Percentiles rank a stretch among this genome's conserved stretches.
Evolutionary conservation across 768 basidiomycete genomes (phyloP).

Genomic region (Leccinum variicolor): DNA sequence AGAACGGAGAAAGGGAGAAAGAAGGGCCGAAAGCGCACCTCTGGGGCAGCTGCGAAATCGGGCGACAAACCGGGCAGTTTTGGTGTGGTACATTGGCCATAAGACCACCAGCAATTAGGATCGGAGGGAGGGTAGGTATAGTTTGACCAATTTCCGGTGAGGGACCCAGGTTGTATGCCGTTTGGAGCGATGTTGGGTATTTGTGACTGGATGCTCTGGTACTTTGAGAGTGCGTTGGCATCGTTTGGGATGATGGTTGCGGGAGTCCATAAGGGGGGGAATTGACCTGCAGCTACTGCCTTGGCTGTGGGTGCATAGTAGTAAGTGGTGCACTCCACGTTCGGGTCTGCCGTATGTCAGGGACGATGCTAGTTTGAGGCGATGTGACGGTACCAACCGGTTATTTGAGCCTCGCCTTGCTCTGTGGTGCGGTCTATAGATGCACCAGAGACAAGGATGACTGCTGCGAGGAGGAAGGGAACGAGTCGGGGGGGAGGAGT

Average conservation of each 20-base stretch:
- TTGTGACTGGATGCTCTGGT: constrained; percentile 37
- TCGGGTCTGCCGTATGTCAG: constrained; percentile 24
- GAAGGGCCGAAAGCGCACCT: constrained; percentile 30
- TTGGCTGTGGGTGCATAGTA: constrained; percentile 35
- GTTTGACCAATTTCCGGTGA: constrained; percentile 30
- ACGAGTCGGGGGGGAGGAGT: neutral
- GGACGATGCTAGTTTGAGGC: neutral
- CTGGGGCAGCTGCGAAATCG: constrained; percentile 48
- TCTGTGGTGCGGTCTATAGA: constrained; percentile 32
- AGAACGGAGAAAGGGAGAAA: neutral
- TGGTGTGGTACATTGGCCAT: constrained; percentile 42
- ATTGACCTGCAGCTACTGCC: constrained; percentile 30
- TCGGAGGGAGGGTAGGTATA: constrained; percentile 38
- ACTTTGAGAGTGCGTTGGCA: constrained; percentile 40
- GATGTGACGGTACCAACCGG: constrained; percentile 23
- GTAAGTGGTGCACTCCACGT: constrained; percentile 43
- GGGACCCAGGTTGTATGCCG: constrained; percentile 21
- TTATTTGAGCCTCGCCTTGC: constrained; percentile 35
- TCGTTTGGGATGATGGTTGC: constrained; percentile 44
- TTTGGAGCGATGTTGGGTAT: constrained; percentile 50
- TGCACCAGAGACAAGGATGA: constrained; percentile 1
- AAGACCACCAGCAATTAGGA: constrained; percentile 48
- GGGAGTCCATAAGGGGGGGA: constrained; percentile 44
- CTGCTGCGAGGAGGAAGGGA: constrained; percentile 1
- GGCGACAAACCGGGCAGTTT: constrained; percentile 41